A percentile compares a stretch with the other conserved stretches of the same genome.
phyloP scores from a whole-genome alignment of 495 filamentous ascomycete species.

The Cudoniella acicularis region DNA sequence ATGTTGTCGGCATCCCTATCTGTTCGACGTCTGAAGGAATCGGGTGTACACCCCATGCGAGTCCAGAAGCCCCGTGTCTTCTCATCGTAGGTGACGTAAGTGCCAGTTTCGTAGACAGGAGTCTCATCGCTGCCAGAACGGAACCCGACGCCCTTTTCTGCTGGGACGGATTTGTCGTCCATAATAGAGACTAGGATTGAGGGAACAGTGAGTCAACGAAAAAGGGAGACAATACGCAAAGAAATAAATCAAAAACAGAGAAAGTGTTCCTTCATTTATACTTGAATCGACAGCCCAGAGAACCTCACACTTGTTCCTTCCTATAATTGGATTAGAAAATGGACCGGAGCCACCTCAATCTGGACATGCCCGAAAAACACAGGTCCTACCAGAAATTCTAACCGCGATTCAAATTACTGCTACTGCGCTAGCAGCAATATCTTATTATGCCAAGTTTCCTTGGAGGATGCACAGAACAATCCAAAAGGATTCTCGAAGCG shows the following conservation, averaged over 20 bases:
- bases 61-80: constrained; percentile 36
- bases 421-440: background rate
- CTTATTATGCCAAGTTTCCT: background rate
- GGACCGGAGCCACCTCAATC: background rate
- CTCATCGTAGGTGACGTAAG: background rate
- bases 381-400: background rate
- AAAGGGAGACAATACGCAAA: background rate
- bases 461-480: background rate
- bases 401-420: too few relatives aligned
- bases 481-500: background rate
- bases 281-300: background rate
- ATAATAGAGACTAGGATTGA: background rate
- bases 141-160: background rate
- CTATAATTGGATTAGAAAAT: background rate
- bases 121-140: background rate
- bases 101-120: constrained; percentile 4
- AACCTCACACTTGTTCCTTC: background rate
- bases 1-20: background rate
- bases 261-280: background rate
- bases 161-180: background rate
- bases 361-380: background rate
- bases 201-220: background rate
- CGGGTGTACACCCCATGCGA: constrained; percentile 46
- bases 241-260: too few relatives aligned
- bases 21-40: constrained; percentile 39